A percentile compares a stretch with the other conserved stretches of the same genome.
phyloP scores from a whole-genome alignment of 1,284 basidiomycete species.

The Tylopilus sp. region DNA sequence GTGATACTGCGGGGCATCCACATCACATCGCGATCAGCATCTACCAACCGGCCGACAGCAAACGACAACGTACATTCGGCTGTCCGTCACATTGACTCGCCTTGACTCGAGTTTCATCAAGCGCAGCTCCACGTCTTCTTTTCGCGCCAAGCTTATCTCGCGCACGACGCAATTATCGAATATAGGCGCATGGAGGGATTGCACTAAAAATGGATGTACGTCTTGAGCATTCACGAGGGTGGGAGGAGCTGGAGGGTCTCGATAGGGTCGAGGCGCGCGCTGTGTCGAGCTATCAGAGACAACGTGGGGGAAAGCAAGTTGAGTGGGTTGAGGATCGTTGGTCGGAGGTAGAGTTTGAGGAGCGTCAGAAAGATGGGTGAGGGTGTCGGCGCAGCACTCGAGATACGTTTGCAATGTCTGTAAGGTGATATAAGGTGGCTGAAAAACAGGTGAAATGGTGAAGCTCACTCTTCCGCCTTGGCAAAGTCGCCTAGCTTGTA shows the following conservation, averaged over 20 bases:
- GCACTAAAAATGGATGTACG: constrained; percentile 82
- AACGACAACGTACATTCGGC: constrained; percentile 76
- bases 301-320: constrained; percentile 84
- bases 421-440: constrained; percentile 10
- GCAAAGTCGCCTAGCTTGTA: constrained; percentile 84
- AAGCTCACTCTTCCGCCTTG: constrained; percentile 87
- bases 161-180: constrained; percentile 79
- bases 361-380: constrained; percentile 85
- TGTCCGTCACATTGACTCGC: constrained; percentile 92
- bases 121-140: constrained; percentile 77
- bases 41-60: background rate
- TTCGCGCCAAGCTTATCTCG: constrained; percentile 75
- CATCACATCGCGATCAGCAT: no score
- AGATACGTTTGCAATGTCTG: constrained; percentile 90
- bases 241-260: constrained; percentile 90
- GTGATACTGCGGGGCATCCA: constrained; percentile 1
- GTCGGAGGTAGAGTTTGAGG: constrained; percentile 89
- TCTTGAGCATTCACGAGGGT: constrained; percentile 84
- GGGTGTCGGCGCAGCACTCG: constrained; percentile 69
- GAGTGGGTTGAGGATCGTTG: constrained; percentile 58
- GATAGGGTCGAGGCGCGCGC: constrained; percentile 82
- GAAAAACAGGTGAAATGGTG: background rate
- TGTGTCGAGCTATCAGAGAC: constrained; percentile 86
- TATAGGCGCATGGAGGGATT: constrained; percentile 74
- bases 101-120: constrained; percentile 83